Evolutionary conservation across 306 rosid genomes (phyloP).

Genomic region (Glycine latifolia): DNA sequence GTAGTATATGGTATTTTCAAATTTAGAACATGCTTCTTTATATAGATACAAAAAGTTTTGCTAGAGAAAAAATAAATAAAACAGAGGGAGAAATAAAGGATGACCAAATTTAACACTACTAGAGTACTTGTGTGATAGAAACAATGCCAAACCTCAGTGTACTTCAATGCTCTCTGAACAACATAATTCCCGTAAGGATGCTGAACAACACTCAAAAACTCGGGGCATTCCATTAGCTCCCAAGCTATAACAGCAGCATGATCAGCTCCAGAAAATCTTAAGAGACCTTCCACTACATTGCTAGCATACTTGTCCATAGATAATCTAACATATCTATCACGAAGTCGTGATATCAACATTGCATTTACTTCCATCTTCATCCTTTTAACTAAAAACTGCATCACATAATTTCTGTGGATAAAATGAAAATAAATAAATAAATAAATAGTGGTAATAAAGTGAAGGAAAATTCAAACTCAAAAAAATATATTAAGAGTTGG

Average conservation of each 20-base stretch:
- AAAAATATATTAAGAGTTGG: neutral
- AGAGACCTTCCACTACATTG: slow-evolving; percentile 56
- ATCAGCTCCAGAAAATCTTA: neutral
- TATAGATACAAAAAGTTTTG: too few species aligned
- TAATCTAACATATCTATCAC: slow-evolving; percentile 32
- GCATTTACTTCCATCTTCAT: neutral
- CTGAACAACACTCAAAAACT: slow-evolving; percentile 44
- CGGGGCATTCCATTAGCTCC: slow-evolving; percentile 43
- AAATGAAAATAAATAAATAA: neutral
- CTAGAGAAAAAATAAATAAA: neutral
- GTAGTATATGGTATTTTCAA: too few species aligned
- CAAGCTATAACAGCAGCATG: neutral
- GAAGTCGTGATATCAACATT: slow-evolving; percentile 16
- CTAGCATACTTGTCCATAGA: slow-evolving; percentile 57
- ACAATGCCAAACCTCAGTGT: slow-evolving; percentile 42
- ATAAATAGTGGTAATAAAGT: neutral
- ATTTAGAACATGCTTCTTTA: too few species aligned
- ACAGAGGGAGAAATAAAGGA: too few species aligned
- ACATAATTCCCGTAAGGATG: slow-evolving; percentile 59
- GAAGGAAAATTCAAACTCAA: neutral
- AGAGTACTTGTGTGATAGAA: neutral
- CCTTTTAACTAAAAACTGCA: slow-evolving; percentile 46
- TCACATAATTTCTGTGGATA: slow-evolving; percentile 56
- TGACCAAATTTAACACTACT: neutral
- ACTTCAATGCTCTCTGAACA: slow-evolving; percentile 51